Evolutionary conservation across 805 yeast genomes (phyloP).

Genomic region (Sugiyamaella mastotermitis): DNA sequence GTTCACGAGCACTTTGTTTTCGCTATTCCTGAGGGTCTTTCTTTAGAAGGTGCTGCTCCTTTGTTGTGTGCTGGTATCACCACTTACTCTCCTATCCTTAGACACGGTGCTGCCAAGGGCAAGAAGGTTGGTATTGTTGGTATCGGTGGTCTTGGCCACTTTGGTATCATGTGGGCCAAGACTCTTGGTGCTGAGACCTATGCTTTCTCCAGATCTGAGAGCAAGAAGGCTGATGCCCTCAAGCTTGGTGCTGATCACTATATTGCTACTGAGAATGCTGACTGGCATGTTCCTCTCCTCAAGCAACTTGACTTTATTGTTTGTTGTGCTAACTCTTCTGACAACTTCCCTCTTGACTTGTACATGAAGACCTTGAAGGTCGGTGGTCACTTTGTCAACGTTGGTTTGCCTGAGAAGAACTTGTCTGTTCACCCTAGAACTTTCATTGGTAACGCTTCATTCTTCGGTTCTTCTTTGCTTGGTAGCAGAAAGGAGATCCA

Average conservation of each 20-base stretch:
- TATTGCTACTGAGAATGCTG: conserved; percentile 42
- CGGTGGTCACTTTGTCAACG: conserved; percentile 54
- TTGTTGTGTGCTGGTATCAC: conserved; percentile 76
- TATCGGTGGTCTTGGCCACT: conserved; percentile 64
- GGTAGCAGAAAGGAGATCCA: conserved; percentile 61
- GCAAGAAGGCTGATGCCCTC: conserved; percentile 47
- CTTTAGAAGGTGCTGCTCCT: conserved; percentile 58
- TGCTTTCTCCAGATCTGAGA: conserved; percentile 47
- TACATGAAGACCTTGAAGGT: conserved; percentile 49
- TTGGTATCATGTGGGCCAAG: conserved; percentile 52
- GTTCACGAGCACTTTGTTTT: conserved; percentile 58
- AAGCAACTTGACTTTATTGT: conserved; percentile 45
- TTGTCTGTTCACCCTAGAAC: conserved; percentile 28
- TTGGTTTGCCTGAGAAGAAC: conserved; percentile 50
- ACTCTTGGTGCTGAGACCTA: conserved; percentile 60
- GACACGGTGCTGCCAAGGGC: conserved; percentile 43
- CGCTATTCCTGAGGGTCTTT: conserved; percentile 52
- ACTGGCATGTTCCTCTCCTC: conserved; percentile 29
- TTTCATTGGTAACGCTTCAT: conserved; percentile 44
- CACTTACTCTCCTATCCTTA: conserved; percentile 56
- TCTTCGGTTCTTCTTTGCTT: conserved; percentile 53
- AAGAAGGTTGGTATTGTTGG: conserved; percentile 55
- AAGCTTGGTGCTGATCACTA: conserved; percentile 52
- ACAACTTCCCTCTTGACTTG: conserved; percentile 42
- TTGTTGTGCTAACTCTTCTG: conserved; percentile 47